Base-by-base conservation (phyloP, 371 early-diverging fungal genomes). In the Rhizomucor miehei region DNA sequence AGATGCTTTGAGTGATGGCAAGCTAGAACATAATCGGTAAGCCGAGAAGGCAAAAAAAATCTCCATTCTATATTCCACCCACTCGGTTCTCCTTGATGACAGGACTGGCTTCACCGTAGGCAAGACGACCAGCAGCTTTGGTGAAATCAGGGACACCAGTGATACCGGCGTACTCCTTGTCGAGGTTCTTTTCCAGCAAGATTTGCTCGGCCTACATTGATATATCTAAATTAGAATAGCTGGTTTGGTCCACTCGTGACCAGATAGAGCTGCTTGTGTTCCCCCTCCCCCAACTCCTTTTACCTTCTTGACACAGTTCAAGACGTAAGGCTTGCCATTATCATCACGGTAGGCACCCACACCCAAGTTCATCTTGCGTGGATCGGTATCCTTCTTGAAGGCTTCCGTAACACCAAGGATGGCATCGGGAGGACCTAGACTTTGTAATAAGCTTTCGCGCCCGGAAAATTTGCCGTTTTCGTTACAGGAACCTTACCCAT, bases 271-370 rank as follows among this genome's bases (percentile, higher is more conserved):
- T n/a, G n/a, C n/a, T n/a, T n/a, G n/a, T n/a, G n/a, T n/a, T n/a
- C n/a, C n/a, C n/a, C n/a, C n/a, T n/a, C n/a, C n/a, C n/a, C n/a
- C n/a, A n/a, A n/a, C n/a, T n/a, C n/a, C n/a, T n/a, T n/a, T n/a
- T 74, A 87, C 90, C 87, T 93, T 92, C 60, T 87, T 80, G 54
- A 97, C 97, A 49, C 87, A 85, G 65, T 62, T 72, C 64, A 98
- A 82, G 39, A 98, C 96, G 62, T 83, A 95, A 48, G 97, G 97
- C 78, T 93, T 91, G 59, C 93, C 93, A 49, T 76, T 78, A 75
- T 98, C 96, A 66, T 94, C 93, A 67, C 98, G 89, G 80, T 97
- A 98, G 36, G 98, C 99, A 67, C 99, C 99, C 23, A 96, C 97
- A 64, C 98, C 96, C 55, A 98, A 81, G 83, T 97, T 97, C 88